Evolutionary conservation across 306 rosid species (phyloP), one percentile per base, ranked within the genome.

Genomic region (Dalbergia cultrata): DNA sequence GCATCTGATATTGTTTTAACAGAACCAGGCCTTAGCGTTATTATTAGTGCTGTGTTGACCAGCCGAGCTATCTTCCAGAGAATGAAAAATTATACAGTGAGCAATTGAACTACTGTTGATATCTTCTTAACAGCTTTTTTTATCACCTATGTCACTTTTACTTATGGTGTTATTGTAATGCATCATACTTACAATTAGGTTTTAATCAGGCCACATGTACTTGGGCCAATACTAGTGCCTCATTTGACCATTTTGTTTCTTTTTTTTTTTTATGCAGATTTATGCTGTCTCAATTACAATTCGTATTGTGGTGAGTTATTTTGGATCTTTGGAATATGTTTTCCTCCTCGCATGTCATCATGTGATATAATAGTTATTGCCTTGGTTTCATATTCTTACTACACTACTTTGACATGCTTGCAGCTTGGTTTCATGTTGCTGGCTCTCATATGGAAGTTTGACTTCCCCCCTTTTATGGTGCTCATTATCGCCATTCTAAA

Each of bases 381-480:
- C 70, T 44, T 41, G 50, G 21, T 63, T 58, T 84, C 47, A 69
- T 73, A 21, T 77, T 76, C 65, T 81, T 43, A 77, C 60, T 77
- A 19, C 62, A 67, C 72, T 72, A 37, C 41, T 70, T 73, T 78
- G 81, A 26, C 75, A 67, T 82, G 83, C 74, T 81, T 85, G 81
- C 97, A 95, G 99, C 97, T 95, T 64, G 99, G 99, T 83, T 95
- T 95, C 91, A 93, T 95, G 98, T 88, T 95, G 87, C 90, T 95
- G 80, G 99, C 99, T 67, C 92, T 95, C 65, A 82, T 95, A 81
- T 95, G 99, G 99, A 64, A 86, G 89, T 95, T 95, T 67, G 99
- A 95, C 78, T 95, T 95, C 80, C 99, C 99, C 99, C 99, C 99
- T 57, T 95, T 95, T 71, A 95, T 95, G 99, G 98, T 95, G 85